phyloP scores from a whole-genome alignment of 116 monocot genomes.

The Zostera marina region DNA sequence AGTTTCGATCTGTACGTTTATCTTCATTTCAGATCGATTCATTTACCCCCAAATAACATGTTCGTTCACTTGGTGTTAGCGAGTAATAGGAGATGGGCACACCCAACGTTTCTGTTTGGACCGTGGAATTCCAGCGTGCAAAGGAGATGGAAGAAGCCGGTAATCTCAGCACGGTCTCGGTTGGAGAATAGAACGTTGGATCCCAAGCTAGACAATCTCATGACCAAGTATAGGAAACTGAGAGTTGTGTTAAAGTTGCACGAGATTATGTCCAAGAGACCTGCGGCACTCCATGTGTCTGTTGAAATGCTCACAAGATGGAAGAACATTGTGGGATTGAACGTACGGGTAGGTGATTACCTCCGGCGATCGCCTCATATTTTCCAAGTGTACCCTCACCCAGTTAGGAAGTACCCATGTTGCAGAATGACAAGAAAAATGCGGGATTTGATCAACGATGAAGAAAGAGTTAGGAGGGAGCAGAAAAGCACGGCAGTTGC shows the following conservation, averaged over 20 bases:
- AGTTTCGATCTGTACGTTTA: too few relatives aligned
- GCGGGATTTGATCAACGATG: constrained; percentile 32
- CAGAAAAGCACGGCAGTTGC: constrained; percentile 11
- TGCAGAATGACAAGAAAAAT: constrained; percentile 23
- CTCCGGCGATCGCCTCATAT: constrained; percentile 34
- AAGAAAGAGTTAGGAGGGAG: constrained; percentile 14
- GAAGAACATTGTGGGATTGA: constrained; percentile 31
- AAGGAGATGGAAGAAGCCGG: constrained; percentile 38
- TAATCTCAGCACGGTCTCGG: constrained; percentile 47
- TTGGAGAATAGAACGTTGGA: constrained; percentile 48
- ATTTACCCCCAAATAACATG: too few relatives aligned
- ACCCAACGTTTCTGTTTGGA: constrained; percentile 14
- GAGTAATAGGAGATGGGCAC: not conserved
- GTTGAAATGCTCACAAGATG: constrained; percentile 47
- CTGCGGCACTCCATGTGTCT: constrained; percentile 20
- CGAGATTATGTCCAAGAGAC: constrained; percentile 27
- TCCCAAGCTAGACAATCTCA: constrained; percentile 39
- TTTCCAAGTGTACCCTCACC: constrained; percentile 41
- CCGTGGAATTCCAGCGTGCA: constrained; percentile 15
- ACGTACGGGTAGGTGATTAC: constrained; percentile 29
- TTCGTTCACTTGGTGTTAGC: too few relatives aligned
- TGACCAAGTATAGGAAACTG: constrained; percentile 29
- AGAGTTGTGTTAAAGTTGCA: constrained; percentile 19
- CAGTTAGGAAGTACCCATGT: constrained; percentile 21
- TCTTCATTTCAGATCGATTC: too few relatives aligned